Evolutionary conservation across 192 early-diverging fungal species (phyloP).

Genomic region (Spizellomyces punctatus): DNA sequence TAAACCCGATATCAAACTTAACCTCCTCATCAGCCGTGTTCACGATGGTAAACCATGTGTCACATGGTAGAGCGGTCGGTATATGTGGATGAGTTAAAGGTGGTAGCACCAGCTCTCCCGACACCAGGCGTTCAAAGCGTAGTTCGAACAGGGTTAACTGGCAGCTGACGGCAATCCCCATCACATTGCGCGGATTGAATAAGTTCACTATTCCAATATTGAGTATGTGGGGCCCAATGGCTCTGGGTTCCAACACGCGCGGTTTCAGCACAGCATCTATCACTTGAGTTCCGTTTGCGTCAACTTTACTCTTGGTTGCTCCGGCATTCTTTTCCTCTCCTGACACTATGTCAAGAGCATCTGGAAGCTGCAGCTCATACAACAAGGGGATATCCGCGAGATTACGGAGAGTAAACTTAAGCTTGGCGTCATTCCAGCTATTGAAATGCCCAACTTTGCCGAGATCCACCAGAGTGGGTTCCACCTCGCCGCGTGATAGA

Average conservation of each 20-base stretch:
- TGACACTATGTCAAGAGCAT: constrained; percentile 48
- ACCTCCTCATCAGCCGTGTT: constrained; percentile 79
- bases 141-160: constrained; percentile 73
- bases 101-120: constrained; percentile 73
- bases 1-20: constrained; percentile 73
- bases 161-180: constrained; percentile 53
- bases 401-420: constrained; percentile 69
- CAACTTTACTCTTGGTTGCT: background rate
- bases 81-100: constrained; percentile 66
- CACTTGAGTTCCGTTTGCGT: constrained; percentile 25
- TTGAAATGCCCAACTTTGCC: constrained; percentile 80
- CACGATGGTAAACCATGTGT: constrained; percentile 80
- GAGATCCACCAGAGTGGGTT: constrained; percentile 58
- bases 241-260: constrained; percentile 50
- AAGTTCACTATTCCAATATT: constrained; percentile 65
- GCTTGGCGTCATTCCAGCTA: constrained; percentile 63
- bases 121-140: constrained; percentile 68
- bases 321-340: background rate
- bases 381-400: constrained; percentile 61
- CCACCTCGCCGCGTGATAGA: constrained; percentile 59
- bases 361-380: constrained; percentile 58
- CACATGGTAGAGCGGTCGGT: constrained; percentile 60
- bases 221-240: constrained; percentile 52
- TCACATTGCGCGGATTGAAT: constrained; percentile 64
- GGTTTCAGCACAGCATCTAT: constrained; percentile 72